Conservation (phyloP, 495 filamentous ascomycete species). For the Aspergillus incahuasiensis region DNA sequence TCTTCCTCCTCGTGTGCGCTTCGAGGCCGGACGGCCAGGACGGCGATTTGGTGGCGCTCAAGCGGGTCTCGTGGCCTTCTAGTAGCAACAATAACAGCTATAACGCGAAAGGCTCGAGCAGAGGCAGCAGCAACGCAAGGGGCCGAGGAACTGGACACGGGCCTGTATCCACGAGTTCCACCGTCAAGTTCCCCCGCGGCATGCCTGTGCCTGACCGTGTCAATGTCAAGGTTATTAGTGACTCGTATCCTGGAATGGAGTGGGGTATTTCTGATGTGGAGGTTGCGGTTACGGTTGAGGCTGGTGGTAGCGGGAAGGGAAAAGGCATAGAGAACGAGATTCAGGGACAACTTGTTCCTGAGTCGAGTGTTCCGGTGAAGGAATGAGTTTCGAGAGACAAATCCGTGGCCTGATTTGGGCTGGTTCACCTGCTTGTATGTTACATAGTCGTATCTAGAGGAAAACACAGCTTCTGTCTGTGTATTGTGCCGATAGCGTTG, state of each 20-base stretch:
- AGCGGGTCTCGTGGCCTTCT: slow-evolving; percentile 72
- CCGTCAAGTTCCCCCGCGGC: slow-evolving; percentile 57
- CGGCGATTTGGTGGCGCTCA: slow-evolving; percentile 73
- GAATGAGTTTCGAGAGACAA: not conserved
- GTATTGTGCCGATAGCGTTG: too few species aligned
- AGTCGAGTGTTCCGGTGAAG: not conserved
- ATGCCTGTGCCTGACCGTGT: slow-evolving; percentile 40
- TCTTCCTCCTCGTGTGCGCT: slow-evolving; percentile 67
- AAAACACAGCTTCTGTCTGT: too few species aligned
- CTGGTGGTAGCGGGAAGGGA: not conserved
- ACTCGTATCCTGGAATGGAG: slow-evolving; percentile 79
- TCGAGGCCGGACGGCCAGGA: slow-evolving; percentile 54
- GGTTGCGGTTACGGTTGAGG: slow-evolving; percentile 6
- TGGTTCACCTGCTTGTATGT: too few species aligned
- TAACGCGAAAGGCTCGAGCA: slow-evolving; percentile 13
- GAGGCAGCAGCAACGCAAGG: slow-evolving; percentile 24
- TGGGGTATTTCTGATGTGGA: slow-evolving; percentile 45
- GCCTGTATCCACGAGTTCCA: slow-evolving; percentile 27
- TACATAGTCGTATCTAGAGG: too few species aligned
- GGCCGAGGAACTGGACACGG: not conserved
- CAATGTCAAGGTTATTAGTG: slow-evolving; percentile 72
- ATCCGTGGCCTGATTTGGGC: too few species aligned
- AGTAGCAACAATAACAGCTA: slow-evolving; percentile 21
- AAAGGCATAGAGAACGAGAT: not conserved
- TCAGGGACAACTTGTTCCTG: not conserved